phyloP scores from a whole-genome alignment of 2,329 filamentous ascomycete species.

The Colletotrichum brevisporum region DNA sequence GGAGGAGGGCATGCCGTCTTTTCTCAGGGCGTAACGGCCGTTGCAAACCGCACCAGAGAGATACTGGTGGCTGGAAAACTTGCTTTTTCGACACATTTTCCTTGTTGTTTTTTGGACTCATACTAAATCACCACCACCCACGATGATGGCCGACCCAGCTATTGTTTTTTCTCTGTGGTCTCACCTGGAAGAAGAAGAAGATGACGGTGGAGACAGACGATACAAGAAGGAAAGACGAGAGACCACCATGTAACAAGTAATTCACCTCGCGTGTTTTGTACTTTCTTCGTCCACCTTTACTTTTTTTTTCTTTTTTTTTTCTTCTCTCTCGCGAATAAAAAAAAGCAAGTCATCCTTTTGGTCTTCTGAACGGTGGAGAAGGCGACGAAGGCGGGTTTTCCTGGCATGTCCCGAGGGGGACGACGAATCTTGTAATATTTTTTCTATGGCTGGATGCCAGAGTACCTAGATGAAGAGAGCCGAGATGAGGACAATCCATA shows the following conservation, averaged over 20 bases:
- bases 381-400: slow-evolving; percentile 4
- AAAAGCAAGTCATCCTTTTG: background rate
- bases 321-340: slow-evolving; percentile 1
- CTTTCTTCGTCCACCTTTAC: background rate
- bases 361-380: background rate
- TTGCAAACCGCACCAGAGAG: slow-evolving; percentile 28
- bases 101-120: slow-evolving; percentile 30
- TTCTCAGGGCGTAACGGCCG: slow-evolving; percentile 40
- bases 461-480: slow-evolving; percentile 12
- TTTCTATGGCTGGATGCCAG: slow-evolving; percentile 4
- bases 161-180: slow-evolving; percentile 23
- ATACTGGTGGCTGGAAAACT: slow-evolving; percentile 29
- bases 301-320: slow-evolving; percentile 12
- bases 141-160: slow-evolving; percentile 25
- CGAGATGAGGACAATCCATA: slow-evolving; percentile 21
- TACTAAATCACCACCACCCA: slow-evolving; percentile 23
- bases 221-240: slow-evolving; percentile 31
- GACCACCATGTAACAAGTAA: slow-evolving; percentile 39
- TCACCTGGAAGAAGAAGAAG: background rate
- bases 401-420: background rate
- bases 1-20: slow-evolving; percentile 24
- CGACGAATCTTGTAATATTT: slow-evolving; percentile 31
- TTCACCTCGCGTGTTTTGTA: slow-evolving; percentile 35
- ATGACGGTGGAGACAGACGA: slow-evolving; percentile 19
- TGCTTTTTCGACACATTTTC: slow-evolving; percentile 30